Base-by-base conservation (phyloP, 345 rosid species). In the Theobroma cacao region DNA sequence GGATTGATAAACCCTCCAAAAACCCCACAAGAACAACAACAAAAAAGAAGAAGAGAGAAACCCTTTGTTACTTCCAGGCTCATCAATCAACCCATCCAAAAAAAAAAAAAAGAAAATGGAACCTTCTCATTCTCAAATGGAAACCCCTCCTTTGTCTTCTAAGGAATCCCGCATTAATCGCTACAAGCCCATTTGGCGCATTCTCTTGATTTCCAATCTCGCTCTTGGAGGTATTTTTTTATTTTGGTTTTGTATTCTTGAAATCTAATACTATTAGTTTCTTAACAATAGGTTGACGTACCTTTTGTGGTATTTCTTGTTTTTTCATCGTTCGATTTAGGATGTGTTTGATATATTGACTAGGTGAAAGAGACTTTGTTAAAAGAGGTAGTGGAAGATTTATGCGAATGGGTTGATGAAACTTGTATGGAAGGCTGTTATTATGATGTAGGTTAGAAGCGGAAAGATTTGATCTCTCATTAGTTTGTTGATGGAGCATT, bases 191-290 rank as follows among this genome's bases (percentile, higher is more conserved):
- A 77, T 87, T 14, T 91, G 95, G 97, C 90, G 98, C 43, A 38
- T 82, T 75, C 81, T 91, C 74, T 76, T 94, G 87, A 86, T 92
- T 75, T 87, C 84, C 63, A 92, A 94, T 83, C 80, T 94, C 64
- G 98, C 89, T 47, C 86, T 94, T 67, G 97, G 90, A 83, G 97
- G 97, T 94, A 68, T 43, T 67, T 38, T 6, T 18, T 53, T 2
- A 8, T 55, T 55, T 7, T 5, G 26, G 45, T 41, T 41, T 41
- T 40, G 9, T 41, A 41, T 41, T 41, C 45, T 41, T 41, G 7
- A n/a, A n/a, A 55, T 5, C 55, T 47, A 34, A 47, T 47, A n/a
- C n/a, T n/a, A 0, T 17, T 30, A 48, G 40, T 70, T 48, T 70
- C 40, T 48, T 70, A 47, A 47, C 26, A 30, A 8, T 30, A 59